Conservation (phyloP, 192 early-diverging fungal species). For the Pecoramyces ruminantium region DNA sequence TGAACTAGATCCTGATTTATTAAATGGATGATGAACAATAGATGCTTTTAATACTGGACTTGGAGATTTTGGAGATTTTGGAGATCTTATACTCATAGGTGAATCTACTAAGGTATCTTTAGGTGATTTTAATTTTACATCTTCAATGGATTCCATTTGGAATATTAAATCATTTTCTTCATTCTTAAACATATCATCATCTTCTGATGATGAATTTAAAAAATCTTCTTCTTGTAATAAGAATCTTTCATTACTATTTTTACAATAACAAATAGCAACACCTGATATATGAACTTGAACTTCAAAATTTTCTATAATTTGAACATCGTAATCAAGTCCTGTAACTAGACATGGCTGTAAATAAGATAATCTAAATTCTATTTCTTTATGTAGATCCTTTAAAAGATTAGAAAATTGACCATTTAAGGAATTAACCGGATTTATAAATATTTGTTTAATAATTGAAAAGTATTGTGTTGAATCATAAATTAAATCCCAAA, state of each 20-base stretch:
- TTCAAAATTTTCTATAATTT: constrained; percentile 32
- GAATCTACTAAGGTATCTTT: background rate
- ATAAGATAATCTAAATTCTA: constrained; percentile 41
- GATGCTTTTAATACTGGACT: background rate
- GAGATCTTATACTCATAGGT: no score
- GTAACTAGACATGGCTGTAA: constrained; percentile 43
- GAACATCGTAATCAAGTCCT: constrained; percentile 44
- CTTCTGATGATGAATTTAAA: constrained; percentile 10
- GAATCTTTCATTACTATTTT: background rate
- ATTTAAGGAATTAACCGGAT: constrained; percentile 22
- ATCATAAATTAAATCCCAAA: background rate
- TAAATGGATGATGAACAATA: background rate
- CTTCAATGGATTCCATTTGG: constrained; percentile 4
- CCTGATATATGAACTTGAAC: constrained; percentile 48
- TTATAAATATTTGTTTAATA: background rate
- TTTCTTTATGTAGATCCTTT: constrained; percentile 41
- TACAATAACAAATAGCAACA: constrained; percentile 31
- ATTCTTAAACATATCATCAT: no score
- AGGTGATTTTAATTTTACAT: background rate
- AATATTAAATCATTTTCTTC: constrained; percentile 15
- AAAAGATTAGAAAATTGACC: constrained; percentile 51
- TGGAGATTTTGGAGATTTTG: no score
- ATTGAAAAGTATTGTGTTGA: background rate
- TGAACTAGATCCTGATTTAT: background rate
- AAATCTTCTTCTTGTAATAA: background rate